phyloP scores from a whole-genome alignment of 1,284 basidiomycete species.

The Cryptococcus sp. region DNA sequence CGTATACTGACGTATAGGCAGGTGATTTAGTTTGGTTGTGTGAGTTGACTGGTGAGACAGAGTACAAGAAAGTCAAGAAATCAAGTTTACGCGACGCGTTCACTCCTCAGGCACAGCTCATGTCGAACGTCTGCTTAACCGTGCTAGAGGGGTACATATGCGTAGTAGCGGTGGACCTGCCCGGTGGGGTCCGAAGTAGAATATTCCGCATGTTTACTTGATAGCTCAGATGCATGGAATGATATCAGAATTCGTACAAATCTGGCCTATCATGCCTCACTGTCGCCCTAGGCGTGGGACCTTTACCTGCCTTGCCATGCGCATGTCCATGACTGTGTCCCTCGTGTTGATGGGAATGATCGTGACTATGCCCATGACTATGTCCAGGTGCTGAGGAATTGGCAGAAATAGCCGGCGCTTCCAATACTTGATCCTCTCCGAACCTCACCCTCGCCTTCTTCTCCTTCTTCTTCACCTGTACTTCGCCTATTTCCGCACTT shows the following conservation, averaged over 20 bases:
- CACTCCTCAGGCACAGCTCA: no score
- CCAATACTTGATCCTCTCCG: conserved; percentile 26
- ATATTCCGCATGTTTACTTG: no score
- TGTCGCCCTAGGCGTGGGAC: conserved; percentile 13
- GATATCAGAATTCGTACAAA: conserved; percentile 49
- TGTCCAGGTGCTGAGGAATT: conserved; percentile 1
- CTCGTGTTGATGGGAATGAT: conserved; percentile 9
- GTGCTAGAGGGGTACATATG: no score
- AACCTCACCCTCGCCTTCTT: conserved; percentile 35
- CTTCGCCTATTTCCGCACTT: neutral
- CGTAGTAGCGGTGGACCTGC: no score
- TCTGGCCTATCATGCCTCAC: conserved; percentile 49
- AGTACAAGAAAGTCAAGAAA: conserved; percentile 5
- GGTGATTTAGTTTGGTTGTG: no score
- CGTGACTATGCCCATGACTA: conserved; percentile 6
- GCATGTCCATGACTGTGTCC: conserved; percentile 16
- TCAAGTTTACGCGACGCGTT: no score
- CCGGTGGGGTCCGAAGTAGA: no score
- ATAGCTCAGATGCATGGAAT: no score
- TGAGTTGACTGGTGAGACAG: no score
- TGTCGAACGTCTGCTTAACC: no score
- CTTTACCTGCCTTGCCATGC: conserved; percentile 2
- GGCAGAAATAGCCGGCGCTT: neutral
- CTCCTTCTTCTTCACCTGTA: conserved; percentile 1
- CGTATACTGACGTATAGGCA: no score